Conservation (phyloP, 805 yeast species). For the Candida glaebosa region DNA sequence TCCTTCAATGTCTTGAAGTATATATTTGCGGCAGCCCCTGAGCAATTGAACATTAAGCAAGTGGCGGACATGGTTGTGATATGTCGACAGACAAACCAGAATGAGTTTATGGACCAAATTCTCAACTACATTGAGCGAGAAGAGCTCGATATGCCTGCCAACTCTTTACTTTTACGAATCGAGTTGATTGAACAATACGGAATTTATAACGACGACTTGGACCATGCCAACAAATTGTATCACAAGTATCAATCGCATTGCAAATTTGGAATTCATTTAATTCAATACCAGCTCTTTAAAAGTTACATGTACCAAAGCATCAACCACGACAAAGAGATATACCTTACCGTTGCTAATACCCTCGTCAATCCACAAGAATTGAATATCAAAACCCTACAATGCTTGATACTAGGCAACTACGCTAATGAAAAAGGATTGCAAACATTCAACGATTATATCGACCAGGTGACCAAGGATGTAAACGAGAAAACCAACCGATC, state of each 20-base stretch:
- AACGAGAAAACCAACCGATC: conserved; percentile 32
- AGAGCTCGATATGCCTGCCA: conserved; percentile 25
- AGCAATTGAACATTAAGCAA: conserved; percentile 4
- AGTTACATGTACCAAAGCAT: conserved; percentile 40
- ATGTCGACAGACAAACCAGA: not conserved
- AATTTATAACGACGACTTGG: conserved; percentile 25
- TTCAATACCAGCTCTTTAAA: conserved; percentile 40
- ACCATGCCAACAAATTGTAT: conserved; percentile 32
- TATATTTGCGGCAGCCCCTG: conserved; percentile 1
- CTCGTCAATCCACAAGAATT: conserved; percentile 21
- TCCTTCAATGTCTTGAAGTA: not conserved
- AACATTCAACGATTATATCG: conserved; percentile 45
- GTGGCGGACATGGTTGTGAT: conserved; percentile 2
- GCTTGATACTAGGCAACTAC: conserved; percentile 40
- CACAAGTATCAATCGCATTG: conserved; percentile 38
- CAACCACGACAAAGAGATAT: conserved; percentile 21
- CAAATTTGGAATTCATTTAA: conserved; percentile 35
- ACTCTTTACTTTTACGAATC: conserved; percentile 26
- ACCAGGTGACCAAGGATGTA: conserved; percentile 26
- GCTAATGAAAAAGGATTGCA: conserved; percentile 35
- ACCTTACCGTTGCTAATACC: conserved; percentile 37
- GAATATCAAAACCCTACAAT: conserved; percentile 34
- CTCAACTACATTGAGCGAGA: conserved; percentile 18
- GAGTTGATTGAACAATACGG: conserved; percentile 32
- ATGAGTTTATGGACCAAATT: conserved; percentile 6